Evolutionary conservation across 257 asterid species (phyloP), one percentile per base, ranked within the genome.

Genomic region (Solanum habrochaites): DNA sequence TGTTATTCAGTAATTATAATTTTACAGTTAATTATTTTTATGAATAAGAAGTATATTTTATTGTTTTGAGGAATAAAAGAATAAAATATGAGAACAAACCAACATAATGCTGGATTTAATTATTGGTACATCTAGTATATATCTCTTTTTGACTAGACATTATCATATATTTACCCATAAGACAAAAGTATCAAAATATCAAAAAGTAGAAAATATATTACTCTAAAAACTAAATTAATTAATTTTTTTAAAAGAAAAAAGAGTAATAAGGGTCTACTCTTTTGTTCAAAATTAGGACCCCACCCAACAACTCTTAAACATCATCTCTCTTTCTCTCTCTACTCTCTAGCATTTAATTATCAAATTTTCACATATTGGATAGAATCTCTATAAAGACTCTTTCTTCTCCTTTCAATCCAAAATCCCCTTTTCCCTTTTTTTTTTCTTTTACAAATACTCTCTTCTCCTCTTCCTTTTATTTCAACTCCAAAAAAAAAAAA

Each of bases 311-410:
- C 75, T 27, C 83, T 71, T 64, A 78, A 87, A 62, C 56, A 8
- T 90, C 90, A 87, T 81, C 82, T n/a, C 69, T n/a, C 43, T 60
- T 56, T 81, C 85, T 86, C 81, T 81, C 85, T 86, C 72, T 16
- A 49, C 60, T 49, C 60, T 85, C 58, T 85, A 86, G 62, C 72
- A 80, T 31, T 71, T 56, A 87, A 82, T 77, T 14, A 82, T 35
- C 49, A 88, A 88, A 85, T 91, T 56, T 56, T 89, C 89, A 85
- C 72, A 88, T 74, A 91, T 85, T 89, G 87, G 89, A 88, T 90
- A 90, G 91, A 88, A 89, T 88, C 90, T 90, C 91, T 94, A 91
- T 92, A 93, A 92, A 93, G 92, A 91, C 93, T 88, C 93, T 87
- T 90, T 87, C 91, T 37, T 47, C 87, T 89, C 39, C 90, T 60